Evolutionary conservation across 495 filamentous ascomycete species (phyloP).

Genomic region (Daldinia grandis): DNA sequence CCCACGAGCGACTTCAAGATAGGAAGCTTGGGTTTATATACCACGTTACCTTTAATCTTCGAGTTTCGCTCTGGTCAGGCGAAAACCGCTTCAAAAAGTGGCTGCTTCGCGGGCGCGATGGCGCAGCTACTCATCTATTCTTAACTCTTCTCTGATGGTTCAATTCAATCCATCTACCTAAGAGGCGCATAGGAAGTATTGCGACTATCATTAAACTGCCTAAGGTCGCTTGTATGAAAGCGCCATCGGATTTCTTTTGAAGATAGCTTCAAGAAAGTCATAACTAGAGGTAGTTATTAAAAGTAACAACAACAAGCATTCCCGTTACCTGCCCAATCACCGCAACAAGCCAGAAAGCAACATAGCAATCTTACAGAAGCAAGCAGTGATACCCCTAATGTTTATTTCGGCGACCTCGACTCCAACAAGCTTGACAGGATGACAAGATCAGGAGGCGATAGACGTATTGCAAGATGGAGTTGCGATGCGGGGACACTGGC

Average conservation of each 20-base stretch:
- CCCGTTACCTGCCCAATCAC: neutral
- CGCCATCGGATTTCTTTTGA: neutral
- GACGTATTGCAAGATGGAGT: neutral
- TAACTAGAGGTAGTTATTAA: neutral
- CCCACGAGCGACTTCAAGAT: neutral
- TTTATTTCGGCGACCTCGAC: neutral
- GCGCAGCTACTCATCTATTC: neutral
- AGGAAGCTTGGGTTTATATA: neutral
- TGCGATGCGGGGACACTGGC: neutral
- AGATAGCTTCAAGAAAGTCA: neutral
- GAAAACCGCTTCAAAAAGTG: constrained; percentile 2
- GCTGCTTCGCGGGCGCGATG: neutral
- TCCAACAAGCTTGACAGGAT: neutral
- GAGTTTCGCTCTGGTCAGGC: constrained; percentile 3
- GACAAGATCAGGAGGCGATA: neutral
- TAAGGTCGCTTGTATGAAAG: neutral
- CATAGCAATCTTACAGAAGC: neutral
- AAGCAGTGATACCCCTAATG: neutral
- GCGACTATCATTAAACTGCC: neutral
- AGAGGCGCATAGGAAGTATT: neutral
- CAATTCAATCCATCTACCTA: neutral
- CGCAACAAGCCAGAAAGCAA: neutral
- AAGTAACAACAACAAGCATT: neutral
- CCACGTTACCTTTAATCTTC: constrained; percentile 7
- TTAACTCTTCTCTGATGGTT: neutral